Base-by-base conservation (phyloP, 331 rosid genomes). In the Rosa hybrid region DNA sequence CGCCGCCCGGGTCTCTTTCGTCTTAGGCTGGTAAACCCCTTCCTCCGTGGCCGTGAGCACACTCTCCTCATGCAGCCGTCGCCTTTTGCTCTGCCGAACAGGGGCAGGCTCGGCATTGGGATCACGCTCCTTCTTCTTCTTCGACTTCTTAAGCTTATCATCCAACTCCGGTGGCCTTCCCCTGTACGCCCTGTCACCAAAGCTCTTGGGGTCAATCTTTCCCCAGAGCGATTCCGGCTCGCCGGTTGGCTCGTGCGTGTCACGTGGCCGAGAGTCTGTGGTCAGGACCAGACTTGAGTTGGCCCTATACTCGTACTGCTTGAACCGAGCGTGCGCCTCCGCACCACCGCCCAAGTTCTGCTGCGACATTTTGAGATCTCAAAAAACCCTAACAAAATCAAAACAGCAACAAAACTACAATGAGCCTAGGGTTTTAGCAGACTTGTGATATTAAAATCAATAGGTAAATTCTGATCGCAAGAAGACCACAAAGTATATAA, bases 301-400 rank as follows among this genome's bases (percentile, higher is more conserved):
- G 21, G 99, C 99, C 67, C 97, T 77, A 80, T 95, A 95, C 87
- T 95, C 99, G 75, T 90, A 95, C 39, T 93, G 99, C 87, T 92
- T 95, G 91, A 89, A 91, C 38, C 99, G 87, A 12, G 99, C 99
- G 90, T 95, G 99, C 5, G 99, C 99, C 71, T 95, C 99, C 3
- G 98, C 99, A 53, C 99, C 99, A 18, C 99, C 98, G 12, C 97
- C 99, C 51, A 93, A 86, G 49, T 67, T 67, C 62, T 94, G 89
- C 81, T 94, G 90, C 83, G 99, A 91, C 99, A 95, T 93, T 25
- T 4, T 8, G 1, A 41, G 62, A 84, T 30, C 64, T 23, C 17
- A 16, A 59, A 34, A 80, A 76, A 20, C 74, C 60, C 77, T 62
- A 75, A 38, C 27, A 41, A 11, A 34, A 1, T 7, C 8, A 38